Conservation (phyloP, 2,329 filamentous ascomycete species). For the Curvularia eragrostidis region DNA sequence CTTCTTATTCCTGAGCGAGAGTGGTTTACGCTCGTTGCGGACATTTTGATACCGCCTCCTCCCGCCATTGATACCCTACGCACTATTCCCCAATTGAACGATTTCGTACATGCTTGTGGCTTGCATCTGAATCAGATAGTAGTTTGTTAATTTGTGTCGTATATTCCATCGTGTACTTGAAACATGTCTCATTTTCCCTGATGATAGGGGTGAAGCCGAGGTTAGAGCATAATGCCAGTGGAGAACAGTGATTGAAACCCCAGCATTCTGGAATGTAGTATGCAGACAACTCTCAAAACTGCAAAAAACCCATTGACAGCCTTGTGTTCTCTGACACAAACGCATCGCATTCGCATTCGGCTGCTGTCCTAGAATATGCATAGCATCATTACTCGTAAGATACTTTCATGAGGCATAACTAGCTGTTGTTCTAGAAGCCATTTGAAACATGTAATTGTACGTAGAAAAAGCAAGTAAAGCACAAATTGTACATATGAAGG, state of each 20-base stretch:
- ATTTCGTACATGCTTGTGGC: not conserved
- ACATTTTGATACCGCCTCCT: slow-evolving; percentile 1
- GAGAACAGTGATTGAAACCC: not conserved
- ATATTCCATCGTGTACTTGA: not conserved
- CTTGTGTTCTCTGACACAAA: not conserved
- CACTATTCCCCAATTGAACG: slow-evolving; percentile 1
- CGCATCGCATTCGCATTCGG: not conserved
- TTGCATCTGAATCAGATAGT: not conserved
- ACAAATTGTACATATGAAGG: too few species aligned
- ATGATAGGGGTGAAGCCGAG: not conserved
- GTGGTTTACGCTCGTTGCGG: not conserved
- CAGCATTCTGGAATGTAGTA: not conserved
- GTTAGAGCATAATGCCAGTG: not conserved
- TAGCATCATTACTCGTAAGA: not conserved
- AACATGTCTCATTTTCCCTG: not conserved
- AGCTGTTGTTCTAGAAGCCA: not conserved
- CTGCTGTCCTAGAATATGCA: not conserved
- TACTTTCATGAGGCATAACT: not conserved
- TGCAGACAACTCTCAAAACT: too few species aligned
- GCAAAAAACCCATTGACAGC: too few species aligned
- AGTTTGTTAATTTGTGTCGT: not conserved
- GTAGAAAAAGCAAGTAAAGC: too few species aligned
- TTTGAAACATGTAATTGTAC: too few species aligned
- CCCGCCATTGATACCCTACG: slow-evolving; percentile 12
- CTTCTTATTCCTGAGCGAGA: slow-evolving; percentile 4